Evolutionary conservation across 805 yeast genomes (phyloP).

Genomic region (Cyberlindnera meyerae): DNA sequence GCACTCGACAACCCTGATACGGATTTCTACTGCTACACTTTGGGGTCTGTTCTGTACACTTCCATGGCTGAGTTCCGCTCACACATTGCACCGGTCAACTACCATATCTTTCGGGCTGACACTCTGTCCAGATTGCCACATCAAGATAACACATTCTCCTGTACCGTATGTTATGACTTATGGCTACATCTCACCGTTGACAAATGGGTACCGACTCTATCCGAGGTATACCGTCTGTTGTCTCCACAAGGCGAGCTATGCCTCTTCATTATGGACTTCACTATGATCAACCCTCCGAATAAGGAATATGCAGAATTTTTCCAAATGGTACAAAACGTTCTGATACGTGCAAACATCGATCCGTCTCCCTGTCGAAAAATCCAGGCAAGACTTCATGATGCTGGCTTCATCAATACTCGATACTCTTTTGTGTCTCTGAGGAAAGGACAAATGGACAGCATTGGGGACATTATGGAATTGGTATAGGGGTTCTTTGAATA

Average conservation of each 20-base stretch:
- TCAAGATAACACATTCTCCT: slow-evolving; percentile 16
- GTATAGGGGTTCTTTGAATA: slow-evolving; percentile 20
- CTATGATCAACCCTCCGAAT: slow-evolving; percentile 18
- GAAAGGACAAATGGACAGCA: slow-evolving; percentile 18
- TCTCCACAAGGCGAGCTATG: slow-evolving; percentile 17
- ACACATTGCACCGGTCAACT: slow-evolving; percentile 21
- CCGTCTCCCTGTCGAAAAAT: slow-evolving; percentile 24
- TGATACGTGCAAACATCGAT: slow-evolving; percentile 19
- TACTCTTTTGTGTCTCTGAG: slow-evolving; percentile 20
- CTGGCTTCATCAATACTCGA: slow-evolving; percentile 19
- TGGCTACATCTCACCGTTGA: slow-evolving; percentile 16
- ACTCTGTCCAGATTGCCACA: slow-evolving; percentile 19
- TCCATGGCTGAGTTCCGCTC: slow-evolving; percentile 11
- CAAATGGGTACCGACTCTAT: slow-evolving; percentile 22
- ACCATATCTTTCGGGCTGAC: slow-evolving; percentile 20
- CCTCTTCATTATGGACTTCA: slow-evolving; percentile 20
- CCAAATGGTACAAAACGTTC: slow-evolving; percentile 7
- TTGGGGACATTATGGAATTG: slow-evolving; percentile 24
- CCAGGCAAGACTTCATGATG: slow-evolving; percentile 14
- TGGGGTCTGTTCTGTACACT: slow-evolving; percentile 14
- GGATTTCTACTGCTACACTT: slow-evolving; percentile 18
- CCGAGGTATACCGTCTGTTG: slow-evolving; percentile 18
- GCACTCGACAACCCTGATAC: slow-evolving; percentile 23
- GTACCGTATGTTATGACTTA: slow-evolving; percentile 18
- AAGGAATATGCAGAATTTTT: slow-evolving; percentile 13